phyloP scores from a whole-genome alignment of 2,329 filamentous ascomycete genomes.

The Calonectria naviculata region DNA sequence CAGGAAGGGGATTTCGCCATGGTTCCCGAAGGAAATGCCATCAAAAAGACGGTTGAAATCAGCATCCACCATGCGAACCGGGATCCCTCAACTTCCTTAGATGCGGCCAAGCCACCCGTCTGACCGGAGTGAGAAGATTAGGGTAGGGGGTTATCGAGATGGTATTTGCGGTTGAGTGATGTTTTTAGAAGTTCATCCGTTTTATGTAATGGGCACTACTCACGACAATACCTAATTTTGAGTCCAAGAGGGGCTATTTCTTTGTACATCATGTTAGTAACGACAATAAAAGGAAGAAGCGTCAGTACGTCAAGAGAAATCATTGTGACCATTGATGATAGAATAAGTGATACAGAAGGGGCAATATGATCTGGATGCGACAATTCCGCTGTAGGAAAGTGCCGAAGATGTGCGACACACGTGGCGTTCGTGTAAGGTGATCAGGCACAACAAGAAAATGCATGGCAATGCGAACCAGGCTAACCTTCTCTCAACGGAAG shows the following conservation, averaged over 20 bases:
- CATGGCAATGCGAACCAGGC: background rate
- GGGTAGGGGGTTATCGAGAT: background rate
- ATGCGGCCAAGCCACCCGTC: background rate
- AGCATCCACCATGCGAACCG: conserved; percentile 11
- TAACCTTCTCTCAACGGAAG: background rate
- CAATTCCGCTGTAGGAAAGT: background rate
- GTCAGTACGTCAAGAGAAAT: background rate
- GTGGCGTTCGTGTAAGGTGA: background rate
- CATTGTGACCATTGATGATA: background rate
- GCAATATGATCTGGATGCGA: no score
- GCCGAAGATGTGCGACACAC: background rate
- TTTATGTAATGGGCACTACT: background rate
- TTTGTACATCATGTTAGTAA: background rate
- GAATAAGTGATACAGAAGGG: background rate
- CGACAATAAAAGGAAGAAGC: background rate
- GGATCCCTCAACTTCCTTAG: background rate
- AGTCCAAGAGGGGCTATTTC: background rate
- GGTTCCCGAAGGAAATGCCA: conserved; percentile 21
- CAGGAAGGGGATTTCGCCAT: background rate
- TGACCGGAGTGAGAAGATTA: background rate
- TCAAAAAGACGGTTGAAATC: conserved; percentile 36
- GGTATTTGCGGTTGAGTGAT: background rate
- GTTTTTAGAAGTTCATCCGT: background rate
- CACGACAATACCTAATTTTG: background rate
- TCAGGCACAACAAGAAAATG: background rate